Base-by-base conservation (phyloP, 148 eudicot genomes). In the Talinum fruticosum region DNA sequence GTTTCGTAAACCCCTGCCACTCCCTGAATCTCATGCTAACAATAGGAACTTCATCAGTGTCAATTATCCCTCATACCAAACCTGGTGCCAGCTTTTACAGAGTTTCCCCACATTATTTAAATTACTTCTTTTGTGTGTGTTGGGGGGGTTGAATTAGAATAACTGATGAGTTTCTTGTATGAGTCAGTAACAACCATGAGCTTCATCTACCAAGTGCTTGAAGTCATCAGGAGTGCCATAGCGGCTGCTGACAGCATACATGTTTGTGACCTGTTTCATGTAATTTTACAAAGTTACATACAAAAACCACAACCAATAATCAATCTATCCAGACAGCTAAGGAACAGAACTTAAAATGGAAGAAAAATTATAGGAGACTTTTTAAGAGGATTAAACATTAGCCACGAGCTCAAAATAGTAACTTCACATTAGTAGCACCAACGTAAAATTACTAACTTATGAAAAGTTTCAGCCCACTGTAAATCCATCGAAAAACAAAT, bases 151-250 rank as follows among this genome's bases (percentile, higher is more conserved):
- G 15, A 6, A 29, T 28, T n/a, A 66, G 10, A 66, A 32, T 26
- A 73, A 73, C 47, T 12, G 61, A 33, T 8, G 24, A 68, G 47
- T 41, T 73, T 28, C 74, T 77, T 82, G 57, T 29, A 53, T 62
- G 67, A 76, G 72, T 12, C 36, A 79, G 78, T 28, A 44, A 74
- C 75, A 67, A 93, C 99, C 99, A 87, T 96, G 99, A 80, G 99
- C 99, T 88, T 89, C 97, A 85, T 96, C 99, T 75, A 96, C 97
- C 89, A 93, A 85, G 38, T 82, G 95, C 91, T 96, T 96, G 86
- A 96, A 96, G 78, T 96, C 99, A 75, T 96, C 97, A 69, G 99
- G 99, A 71, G 95, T 96, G 72, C 99, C 99, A 85, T 83, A 96
- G 78, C 99, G 97, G 85, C 99, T 93, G 85, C 97, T 93, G 78